Evolutionary conservation across 768 basidiomycete genomes (phyloP).

Genomic region (Kwoniella heveanensis): DNA sequence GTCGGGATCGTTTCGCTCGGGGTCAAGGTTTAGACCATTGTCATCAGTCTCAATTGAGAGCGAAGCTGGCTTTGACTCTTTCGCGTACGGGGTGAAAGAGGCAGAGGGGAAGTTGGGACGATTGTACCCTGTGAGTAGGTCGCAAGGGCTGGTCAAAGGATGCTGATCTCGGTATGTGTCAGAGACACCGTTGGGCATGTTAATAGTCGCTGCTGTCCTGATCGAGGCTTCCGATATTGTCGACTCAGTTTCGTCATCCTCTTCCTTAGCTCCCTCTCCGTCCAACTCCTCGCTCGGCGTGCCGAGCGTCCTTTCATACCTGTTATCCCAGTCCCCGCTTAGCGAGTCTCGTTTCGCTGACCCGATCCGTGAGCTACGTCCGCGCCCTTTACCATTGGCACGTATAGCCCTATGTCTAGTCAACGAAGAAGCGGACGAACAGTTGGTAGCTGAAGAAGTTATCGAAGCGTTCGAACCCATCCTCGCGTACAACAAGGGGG

Average conservation of each 20-base stretch:
- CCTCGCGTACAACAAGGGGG: background rate
- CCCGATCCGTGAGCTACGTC: background rate
- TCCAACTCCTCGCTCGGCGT: background rate
- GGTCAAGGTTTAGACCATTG: too few relatives aligned
- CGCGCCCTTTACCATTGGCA: constrained; percentile 1
- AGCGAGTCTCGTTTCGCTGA: too few relatives aligned
- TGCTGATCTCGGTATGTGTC: background rate
- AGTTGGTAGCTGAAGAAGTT: constrained; percentile 8
- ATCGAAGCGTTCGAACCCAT: constrained; percentile 2
- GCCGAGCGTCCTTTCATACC: background rate
- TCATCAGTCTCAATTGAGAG: too few relatives aligned
- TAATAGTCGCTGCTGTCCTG: constrained; percentile 11
- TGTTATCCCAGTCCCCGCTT: too few relatives aligned
- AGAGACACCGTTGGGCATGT: background rate
- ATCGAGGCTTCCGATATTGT: constrained; percentile 21
- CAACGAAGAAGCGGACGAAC: constrained; percentile 19
- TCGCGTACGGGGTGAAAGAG: too few relatives aligned
- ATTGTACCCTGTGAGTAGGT: background rate
- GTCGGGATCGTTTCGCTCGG: too few relatives aligned
- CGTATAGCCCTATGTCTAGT: constrained; percentile 17
- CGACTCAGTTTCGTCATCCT: constrained; percentile 9
- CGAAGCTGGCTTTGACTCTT: too few relatives aligned
- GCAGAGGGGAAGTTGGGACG: too few relatives aligned
- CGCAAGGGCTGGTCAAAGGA: background rate
- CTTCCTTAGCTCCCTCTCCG: background rate